These are phyloP conservation scores for Spinellus fusiger DNA, from an alignment of 192 early-diverging fungal genomes.

Conservation along the genomic window DNA sequence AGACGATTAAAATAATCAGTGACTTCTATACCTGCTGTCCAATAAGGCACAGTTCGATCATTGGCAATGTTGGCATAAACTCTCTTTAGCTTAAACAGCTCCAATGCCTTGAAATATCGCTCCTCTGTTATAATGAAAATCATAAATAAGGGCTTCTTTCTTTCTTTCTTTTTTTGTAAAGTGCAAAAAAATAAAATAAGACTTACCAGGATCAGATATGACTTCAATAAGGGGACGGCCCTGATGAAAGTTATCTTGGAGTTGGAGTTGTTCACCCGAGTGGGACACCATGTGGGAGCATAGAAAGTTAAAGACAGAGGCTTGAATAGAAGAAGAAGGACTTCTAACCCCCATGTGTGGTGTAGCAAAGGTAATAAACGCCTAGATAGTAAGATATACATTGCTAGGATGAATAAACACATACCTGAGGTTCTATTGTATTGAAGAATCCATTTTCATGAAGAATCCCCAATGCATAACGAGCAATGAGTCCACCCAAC, in stretches of 20 bases:
- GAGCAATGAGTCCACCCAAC: constrained; percentile 47
- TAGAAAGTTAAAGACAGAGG: constrained; percentile 35
- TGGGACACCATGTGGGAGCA: constrained; percentile 38
- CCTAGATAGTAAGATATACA: constrained; percentile 16
- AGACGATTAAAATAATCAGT: constrained; percentile 39
- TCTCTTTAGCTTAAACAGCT: constrained; percentile 34
- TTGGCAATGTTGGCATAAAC: constrained; percentile 45
- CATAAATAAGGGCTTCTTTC: neutral
- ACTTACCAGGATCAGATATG: constrained; percentile 35
- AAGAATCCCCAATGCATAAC: constrained; percentile 45
- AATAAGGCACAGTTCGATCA: constrained; percentile 54
- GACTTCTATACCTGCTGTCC: constrained; percentile 50
- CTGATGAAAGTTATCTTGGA: constrained; percentile 30
- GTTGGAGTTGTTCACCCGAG: constrained; percentile 47
- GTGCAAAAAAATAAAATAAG: constrained; percentile 6
- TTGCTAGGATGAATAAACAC: neutral
- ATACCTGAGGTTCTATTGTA: constrained; percentile 37
- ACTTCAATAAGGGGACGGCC: constrained; percentile 32
- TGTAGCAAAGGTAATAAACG: constrained; percentile 54
- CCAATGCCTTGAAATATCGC: constrained; percentile 30
- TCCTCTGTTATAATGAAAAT: neutral
- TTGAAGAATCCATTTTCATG: constrained; percentile 44
- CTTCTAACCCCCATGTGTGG: constrained; percentile 48
- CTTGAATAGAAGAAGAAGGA: constrained; percentile 14
- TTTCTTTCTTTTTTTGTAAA: neutral